Conservation (phyloP, 2,329 filamentous ascomycete genomes). For the Chaetomium sp. region DNA sequence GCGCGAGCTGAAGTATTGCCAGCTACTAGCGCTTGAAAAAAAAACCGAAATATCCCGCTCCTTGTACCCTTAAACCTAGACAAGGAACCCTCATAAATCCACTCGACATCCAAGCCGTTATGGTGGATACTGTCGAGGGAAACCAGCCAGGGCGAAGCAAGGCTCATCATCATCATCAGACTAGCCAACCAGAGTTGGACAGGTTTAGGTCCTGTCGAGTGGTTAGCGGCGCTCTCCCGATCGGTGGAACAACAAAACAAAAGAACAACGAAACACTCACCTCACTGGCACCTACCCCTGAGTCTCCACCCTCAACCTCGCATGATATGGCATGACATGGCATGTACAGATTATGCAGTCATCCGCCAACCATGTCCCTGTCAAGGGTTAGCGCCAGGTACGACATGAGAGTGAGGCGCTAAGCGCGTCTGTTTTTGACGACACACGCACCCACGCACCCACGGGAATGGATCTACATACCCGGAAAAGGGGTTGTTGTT, state of each 20-base stretch:
- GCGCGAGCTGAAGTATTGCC: neutral
- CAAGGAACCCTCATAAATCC: neutral
- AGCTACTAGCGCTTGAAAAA: neutral
- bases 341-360: too few relatives aligned
- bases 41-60: too few relatives aligned
- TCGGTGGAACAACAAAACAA: neutral
- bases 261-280: neutral
- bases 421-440: too few relatives aligned
- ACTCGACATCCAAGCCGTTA: neutral
- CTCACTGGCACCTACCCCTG: slow-evolving; percentile 1
- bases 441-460: too few relatives aligned
- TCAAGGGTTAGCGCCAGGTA: neutral
- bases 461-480: too few relatives aligned
- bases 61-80: too few relatives aligned
- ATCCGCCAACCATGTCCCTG: neutral
- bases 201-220: neutral
- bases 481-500: too few relatives aligned
- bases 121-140: neutral
- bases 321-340: neutral
- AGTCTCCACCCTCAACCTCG: neutral
- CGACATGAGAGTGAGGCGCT: too few relatives aligned
- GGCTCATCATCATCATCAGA: neutral
- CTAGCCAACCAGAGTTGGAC: neutral
- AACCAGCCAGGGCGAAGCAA: neutral
- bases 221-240: neutral